Evolutionary conservation across 331 rosid genomes (phyloP), one percentile per base, ranked within the genome.

Genomic region (Stylosanthes scabra): DNA sequence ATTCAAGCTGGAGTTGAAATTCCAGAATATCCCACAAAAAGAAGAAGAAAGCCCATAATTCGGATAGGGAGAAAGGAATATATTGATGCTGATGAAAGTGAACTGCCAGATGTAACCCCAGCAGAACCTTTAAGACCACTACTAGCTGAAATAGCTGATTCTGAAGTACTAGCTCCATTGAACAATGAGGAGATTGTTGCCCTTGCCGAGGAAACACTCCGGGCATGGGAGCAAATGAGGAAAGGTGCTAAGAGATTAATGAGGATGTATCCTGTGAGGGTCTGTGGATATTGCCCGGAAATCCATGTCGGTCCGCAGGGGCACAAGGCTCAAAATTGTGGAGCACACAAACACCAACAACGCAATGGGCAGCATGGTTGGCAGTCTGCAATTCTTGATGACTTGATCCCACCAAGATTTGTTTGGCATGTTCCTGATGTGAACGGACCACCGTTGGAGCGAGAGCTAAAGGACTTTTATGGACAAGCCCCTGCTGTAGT

Each of bases 351-450:
- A 78, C 99, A 92, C 87, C 99, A 92, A 61, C 98, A 95, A 80
- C 86, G 99, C 59, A 95, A 95, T 6, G 99, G 99, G 78, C 97
- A 90, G 82, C 99, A 91, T 28, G 97, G 99, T 71, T 95, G 97
- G 97, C 97, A 95, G 70, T 59, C 93, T 3, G 89, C 97, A 0
- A 86, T 91, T 83, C 90, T 95, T 5, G 79, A 95, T 78, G 92
- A 95, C 85, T 86, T 95, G 81, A 88, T 95, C 69, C 97, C 97
- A 0, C 97, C 97, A 0, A 85, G 99, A 76, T 91, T 66, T 68
- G 99, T 94, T 71, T 94, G 99, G 99, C 99, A 94, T 85, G 97
- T 91, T 45, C 97, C 99, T 49, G 92, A 91, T 62, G 85, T 91
- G 56, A 90, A 86, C 2, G 95, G 85, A 68, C 88, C 88, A 0